Conservation (phyloP, 331 rosid genomes). For the Phaseolus coccineus region DNA sequence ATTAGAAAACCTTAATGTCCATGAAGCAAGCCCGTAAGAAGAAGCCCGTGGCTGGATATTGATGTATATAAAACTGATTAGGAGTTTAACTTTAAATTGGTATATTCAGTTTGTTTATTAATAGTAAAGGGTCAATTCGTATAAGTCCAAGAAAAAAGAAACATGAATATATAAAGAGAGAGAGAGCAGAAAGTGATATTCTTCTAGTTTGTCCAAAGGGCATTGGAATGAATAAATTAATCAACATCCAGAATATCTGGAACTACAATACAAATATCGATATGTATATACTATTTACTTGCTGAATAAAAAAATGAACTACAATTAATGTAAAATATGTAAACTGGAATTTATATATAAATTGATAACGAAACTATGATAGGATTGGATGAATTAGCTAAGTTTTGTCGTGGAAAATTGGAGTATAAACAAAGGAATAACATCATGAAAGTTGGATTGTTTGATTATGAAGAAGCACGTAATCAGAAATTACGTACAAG, state of each 20-base stretch:
- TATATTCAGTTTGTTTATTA: too few relatives aligned
- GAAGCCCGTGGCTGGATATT: too few relatives aligned
- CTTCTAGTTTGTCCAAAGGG: constrained; percentile 36
- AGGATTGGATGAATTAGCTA: constrained; percentile 28
- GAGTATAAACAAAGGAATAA: constrained; percentile 36
- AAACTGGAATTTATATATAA: background rate
- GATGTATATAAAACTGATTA: too few relatives aligned
- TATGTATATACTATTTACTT: background rate
- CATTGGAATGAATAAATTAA: constrained; percentile 1
- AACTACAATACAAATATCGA: constrained; percentile 18
- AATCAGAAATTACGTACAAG: constrained; percentile 52
- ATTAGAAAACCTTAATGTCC: too few relatives aligned
- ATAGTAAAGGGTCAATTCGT: too few relatives aligned
- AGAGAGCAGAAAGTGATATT: background rate
- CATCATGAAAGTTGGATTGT: constrained; percentile 43
- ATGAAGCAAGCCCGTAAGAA: too few relatives aligned
- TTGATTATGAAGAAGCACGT: constrained; percentile 35
- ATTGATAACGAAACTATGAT: constrained; percentile 14
- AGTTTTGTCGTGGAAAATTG: constrained; percentile 40
- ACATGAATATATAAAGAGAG: too few relatives aligned
- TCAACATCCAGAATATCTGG: constrained; percentile 38
- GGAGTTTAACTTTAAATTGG: too few relatives aligned
- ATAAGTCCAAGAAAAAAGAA: too few relatives aligned
- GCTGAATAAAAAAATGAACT: constrained; percentile 16
- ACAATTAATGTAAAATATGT: background rate